Base-by-base conservation (phyloP, 768 basidiomycete species). In the Serpula lacrymans region DNA sequence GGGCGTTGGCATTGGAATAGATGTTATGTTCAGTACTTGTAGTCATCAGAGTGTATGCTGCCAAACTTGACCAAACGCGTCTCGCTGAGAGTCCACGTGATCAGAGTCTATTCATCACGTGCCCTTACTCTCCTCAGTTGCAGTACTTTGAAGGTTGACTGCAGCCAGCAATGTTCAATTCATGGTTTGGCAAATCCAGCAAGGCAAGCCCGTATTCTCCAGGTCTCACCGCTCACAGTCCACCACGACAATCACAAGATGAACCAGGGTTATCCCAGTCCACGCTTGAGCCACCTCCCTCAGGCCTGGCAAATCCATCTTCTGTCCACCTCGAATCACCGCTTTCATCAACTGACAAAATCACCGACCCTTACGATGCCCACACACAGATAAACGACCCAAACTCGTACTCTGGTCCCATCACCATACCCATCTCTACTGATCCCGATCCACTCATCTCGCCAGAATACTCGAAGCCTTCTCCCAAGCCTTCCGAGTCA, bases 161-260 rank as follows among this genome's bases (percentile, higher is more conserved):
- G n/a, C n/a, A n/a, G n/a, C n/a, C n/a, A n/a, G n/a, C n/a, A n/a
- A 60, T 62, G 60, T 50, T 57, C 43, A 48, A 42, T 35, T 52
- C 56, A 37, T 64, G 60, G 63, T 46, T 58, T n/a, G 29, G 55
- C 48, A 48, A 47, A 42, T 63, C 59, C 8, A 54, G 31, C 40
- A 42, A 40, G 11, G 24, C 42, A 35, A 38, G 52, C 14, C 58
- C 52, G 30, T 57, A 46, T 5, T 39, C 49, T 30, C 53, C 36
- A 6, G 5, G 38, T 26, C 24, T 30, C 21, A 42, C 20, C 20
- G 22, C 39, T 8, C 37, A n/a, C 12, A 5, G 25, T 10, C 3
- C 20, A 40, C 48, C 44, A 8, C 33, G 51, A 1, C 33, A 28
- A 34, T 58, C 48, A 14, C 52, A n/a, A 44, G 20, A 24, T 50